Conservation (phyloP, 2,329 filamentous ascomycete species). For the Diaporthe longicolla region DNA sequence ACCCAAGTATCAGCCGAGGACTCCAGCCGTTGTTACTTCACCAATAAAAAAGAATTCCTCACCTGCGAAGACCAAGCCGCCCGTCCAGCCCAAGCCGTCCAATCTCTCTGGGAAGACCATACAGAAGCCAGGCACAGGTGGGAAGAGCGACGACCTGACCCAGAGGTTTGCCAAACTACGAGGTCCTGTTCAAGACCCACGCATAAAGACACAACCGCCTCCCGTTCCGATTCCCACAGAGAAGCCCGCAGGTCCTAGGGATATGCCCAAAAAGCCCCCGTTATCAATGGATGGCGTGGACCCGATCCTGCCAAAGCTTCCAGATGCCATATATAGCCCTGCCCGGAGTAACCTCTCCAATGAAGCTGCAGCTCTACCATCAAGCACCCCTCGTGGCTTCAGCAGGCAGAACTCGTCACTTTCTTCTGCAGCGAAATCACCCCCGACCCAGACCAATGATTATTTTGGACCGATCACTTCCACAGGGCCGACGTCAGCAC, state of each 20-base stretch:
- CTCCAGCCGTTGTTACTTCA: not conserved
- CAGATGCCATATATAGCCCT: slow-evolving; percentile 84
- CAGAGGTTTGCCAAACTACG: slow-evolving; percentile 72
- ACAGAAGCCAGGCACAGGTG: slow-evolving; percentile 50
- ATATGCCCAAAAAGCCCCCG: slow-evolving; percentile 65
- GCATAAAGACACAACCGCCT: slow-evolving; percentile 65
- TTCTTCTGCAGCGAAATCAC: slow-evolving; percentile 39
- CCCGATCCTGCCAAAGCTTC: slow-evolving; percentile 75
- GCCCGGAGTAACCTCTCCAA: slow-evolving; percentile 78
- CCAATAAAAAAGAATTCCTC: slow-evolving; percentile 9
- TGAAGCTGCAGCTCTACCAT: slow-evolving; percentile 74
- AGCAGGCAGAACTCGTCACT: slow-evolving; percentile 70
- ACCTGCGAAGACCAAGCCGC: slow-evolving; percentile 57
- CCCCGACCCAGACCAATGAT: slow-evolving; percentile 49
- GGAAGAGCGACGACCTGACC: slow-evolving; percentile 63
- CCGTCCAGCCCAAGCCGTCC: slow-evolving; percentile 76
- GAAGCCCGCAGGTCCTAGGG: slow-evolving; percentile 49
- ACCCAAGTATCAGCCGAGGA: not conserved
- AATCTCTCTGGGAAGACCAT: slow-evolving; percentile 74
- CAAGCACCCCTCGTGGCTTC: slow-evolving; percentile 74
- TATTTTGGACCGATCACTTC: slow-evolving; percentile 47
- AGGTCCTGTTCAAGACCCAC: slow-evolving; percentile 65
- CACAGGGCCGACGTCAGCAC: slow-evolving; percentile 28
- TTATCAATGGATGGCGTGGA: slow-evolving; percentile 66
- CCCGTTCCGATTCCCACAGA: slow-evolving; percentile 47